Evolutionary conservation across 2,329 filamentous ascomycete species (phyloP), one percentile per base, ranked within the genome.

Genomic region (Dothistroma pini): DNA sequence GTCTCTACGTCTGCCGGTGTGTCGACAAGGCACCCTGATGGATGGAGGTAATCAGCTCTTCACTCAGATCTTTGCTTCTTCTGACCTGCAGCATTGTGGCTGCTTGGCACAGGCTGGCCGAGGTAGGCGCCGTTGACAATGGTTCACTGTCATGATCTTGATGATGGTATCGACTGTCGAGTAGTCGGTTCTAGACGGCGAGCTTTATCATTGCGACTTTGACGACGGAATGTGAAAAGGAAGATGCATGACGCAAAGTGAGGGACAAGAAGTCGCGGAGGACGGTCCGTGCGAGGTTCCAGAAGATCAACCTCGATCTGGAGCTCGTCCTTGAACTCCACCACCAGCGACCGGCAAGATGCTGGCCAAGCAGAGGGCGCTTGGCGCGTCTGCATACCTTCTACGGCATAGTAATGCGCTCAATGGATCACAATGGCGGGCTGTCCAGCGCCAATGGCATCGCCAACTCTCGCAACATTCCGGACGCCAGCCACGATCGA

Each of bases 361-460:
- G 66, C 60, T 64, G 61, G 59, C 53, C 60, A 56, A 64, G 51
- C 64, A 63, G 62, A 64, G 52, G 60, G 62, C 66, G 49, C 55
- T 63, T 16, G 59, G 62, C 53, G 66, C 62, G 51, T 66, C 68
- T 35, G 50, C 59, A 38, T 64, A 64, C 34, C 54, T 64, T 44
- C 38, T 67, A 56, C 54, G 65, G 38, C 63, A 63, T 25, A 61
- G 54, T 50, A 34, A 41, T 41, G 63, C 61, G 29, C 63, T 67
- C 22, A 63, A 62, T 25, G 64, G 65, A 54, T 47, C 61, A 11
- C 68, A 68, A 64, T 68, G 65, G 66, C 66, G 64, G 35, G 57
- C 59, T 31, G 34, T 62, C 29, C 64, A 68, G 58, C 64, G 63
- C 19, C 68, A 69, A 66, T 68, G 64, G 57, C 64, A 67, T 29